Percentiles rank a stretch among this genome's conserved stretches.
Conservation (phyloP, 108 stramenopile species). For the Asterionellopsis glacialis region DNA sequence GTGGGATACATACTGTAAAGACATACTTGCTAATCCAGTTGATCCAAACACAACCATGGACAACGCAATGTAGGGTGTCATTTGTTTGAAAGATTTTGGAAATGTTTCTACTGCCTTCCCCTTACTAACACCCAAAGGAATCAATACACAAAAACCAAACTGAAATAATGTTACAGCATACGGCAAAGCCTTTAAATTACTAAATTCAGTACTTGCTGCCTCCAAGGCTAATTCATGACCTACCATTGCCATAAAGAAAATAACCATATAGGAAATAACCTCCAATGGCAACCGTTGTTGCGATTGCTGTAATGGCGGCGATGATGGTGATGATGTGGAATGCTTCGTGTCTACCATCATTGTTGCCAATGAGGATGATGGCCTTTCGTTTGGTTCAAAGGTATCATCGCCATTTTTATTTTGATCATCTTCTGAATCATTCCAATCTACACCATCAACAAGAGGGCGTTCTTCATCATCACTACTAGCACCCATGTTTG, state of each 20-base stretch:
- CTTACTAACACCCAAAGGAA: slow-evolving; percentile 26
- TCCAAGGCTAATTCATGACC: slow-evolving; percentile 57
- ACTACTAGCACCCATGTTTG: too few relatives aligned
- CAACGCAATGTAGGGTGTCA: slow-evolving; percentile 41
- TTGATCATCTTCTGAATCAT: too few relatives aligned
- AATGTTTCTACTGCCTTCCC: slow-evolving; percentile 39
- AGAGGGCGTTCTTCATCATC: too few relatives aligned
- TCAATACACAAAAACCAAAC: slow-evolving; percentile 54
- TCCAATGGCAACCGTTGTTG: too few relatives aligned
- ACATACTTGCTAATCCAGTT: slow-evolving; percentile 44
- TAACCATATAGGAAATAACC: slow-evolving; percentile 19
- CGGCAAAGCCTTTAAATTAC: slow-evolving; percentile 32
- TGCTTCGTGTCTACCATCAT: too few relatives aligned
- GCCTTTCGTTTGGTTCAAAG: too few relatives aligned
- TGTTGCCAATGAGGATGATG: too few relatives aligned
- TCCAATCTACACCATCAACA: too few relatives aligned
- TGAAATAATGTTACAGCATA: slow-evolving; percentile 59
- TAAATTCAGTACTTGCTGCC: slow-evolving; percentile 39
- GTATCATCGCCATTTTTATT: too few relatives aligned
- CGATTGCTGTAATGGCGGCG: too few relatives aligned
- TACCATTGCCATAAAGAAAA: slow-evolving; percentile 59
- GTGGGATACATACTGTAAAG: slow-evolving; percentile 54
- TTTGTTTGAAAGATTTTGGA: slow-evolving; percentile 27
- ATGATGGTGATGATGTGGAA: too few relatives aligned
- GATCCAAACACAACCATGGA: slow-evolving; percentile 55